phyloP scores from a whole-genome alignment of 306 rosid genomes.

The Arachis hypogaea region DNA sequence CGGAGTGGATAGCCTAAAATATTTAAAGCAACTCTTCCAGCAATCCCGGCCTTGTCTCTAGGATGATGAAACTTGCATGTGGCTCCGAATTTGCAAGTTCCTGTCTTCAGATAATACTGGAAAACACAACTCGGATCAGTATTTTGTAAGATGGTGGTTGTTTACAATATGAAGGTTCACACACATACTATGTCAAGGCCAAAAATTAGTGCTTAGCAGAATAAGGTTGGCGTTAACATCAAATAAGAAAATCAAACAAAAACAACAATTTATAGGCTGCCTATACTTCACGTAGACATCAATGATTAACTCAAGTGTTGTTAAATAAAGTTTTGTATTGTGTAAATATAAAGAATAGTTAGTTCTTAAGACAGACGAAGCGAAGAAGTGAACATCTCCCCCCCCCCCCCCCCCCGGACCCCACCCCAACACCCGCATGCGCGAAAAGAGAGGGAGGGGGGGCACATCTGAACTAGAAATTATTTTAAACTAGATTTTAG shows the following conservation, averaged over 20 bases:
- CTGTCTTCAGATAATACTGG: slow-evolving; percentile 94
- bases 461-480: slow-evolving; percentile 6
- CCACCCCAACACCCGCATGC: too few relatives aligned
- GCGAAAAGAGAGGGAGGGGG: neutral
- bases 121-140: slow-evolving; percentile 44
- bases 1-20: slow-evolving; percentile 95
- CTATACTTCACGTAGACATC: slow-evolving; percentile 21
- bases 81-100: slow-evolving; percentile 98
- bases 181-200: slow-evolving; percentile 15
- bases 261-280: slow-evolving; percentile 22
- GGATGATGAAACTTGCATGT: slow-evolving; percentile 99
- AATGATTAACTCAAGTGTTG: slow-evolving; percentile 4
- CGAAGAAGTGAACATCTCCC: too few relatives aligned
- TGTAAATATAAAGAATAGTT: slow-evolving; percentile 16
- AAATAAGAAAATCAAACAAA: slow-evolving; percentile 16
- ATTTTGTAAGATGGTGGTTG: slow-evolving; percentile 10
- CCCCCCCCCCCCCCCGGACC: too few relatives aligned
- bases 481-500: slow-evolving; percentile 12
- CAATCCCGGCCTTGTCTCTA: slow-evolving; percentile 90
- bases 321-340: neutral
- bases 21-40: slow-evolving; percentile 94
- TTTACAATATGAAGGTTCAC: slow-evolving; percentile 16
- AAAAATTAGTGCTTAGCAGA: slow-evolving; percentile 18
- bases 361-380: slow-evolving; percentile 10
- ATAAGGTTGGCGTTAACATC: slow-evolving; percentile 17